phyloP scores from a whole-genome alignment of 352 stramenopile genomes.

The Globisporangium spinosum region DNA sequence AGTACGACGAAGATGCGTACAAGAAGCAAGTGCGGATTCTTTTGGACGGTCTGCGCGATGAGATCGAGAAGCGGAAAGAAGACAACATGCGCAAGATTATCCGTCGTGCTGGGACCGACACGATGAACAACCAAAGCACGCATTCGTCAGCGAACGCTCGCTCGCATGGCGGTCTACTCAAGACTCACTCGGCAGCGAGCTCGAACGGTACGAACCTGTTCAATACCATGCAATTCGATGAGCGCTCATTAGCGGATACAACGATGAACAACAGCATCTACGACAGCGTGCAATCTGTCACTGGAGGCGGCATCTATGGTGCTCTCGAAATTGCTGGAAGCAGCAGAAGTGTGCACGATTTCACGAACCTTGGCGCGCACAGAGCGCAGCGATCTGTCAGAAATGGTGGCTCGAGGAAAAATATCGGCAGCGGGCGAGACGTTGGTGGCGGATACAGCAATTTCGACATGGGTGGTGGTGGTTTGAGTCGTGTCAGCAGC shows the following conservation, averaged over 20 bases:
- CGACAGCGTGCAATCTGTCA: conserved; percentile 29
- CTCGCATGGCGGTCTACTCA: conserved; percentile 9
- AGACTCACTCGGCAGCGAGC: conserved; percentile 17
- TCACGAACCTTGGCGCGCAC: conserved; percentile 12
- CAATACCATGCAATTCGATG: conserved; percentile 48
- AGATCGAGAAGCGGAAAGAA: conserved; percentile 82
- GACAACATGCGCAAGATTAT: conserved; percentile 57
- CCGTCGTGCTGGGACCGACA: conserved; percentile 19
- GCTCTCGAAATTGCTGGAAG: conserved; percentile 25
- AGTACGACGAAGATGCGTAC: conserved; percentile 69
- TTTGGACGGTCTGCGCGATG: conserved; percentile 72
- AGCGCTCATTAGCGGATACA: conserved; percentile 32
- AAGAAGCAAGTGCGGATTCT: conserved; percentile 65
- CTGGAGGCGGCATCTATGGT: conserved; percentile 8
- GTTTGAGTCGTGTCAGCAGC: conserved; percentile 40
- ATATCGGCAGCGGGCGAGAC: conserved; percentile 25
- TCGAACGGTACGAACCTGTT: conserved; percentile 28
- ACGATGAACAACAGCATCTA: conserved; percentile 26
- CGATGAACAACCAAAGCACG: conserved; percentile 13
- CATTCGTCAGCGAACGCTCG: conserved; percentile 15
- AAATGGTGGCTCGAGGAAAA: conserved; percentile 20
- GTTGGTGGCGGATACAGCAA: conserved; percentile 26
- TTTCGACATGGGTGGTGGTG: conserved; percentile 31
- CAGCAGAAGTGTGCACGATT: conserved; percentile 19
- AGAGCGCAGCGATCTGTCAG: conserved; percentile 29